Evolutionary conservation across 371 early-diverging fungal species (phyloP).

Genomic region (Mucor piriformis): DNA sequence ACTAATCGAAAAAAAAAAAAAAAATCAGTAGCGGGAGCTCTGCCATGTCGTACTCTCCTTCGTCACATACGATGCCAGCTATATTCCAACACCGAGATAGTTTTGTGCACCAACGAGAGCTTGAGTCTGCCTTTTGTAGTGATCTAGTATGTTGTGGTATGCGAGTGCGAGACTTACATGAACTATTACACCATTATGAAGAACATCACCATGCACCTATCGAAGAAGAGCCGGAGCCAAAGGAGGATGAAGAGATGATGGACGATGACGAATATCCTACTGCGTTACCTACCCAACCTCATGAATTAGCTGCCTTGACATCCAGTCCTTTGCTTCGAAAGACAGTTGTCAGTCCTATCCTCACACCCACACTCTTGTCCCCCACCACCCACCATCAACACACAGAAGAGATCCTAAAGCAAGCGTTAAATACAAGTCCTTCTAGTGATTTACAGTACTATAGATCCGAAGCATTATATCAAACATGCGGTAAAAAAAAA

Average conservation of each 20-base stretch:
- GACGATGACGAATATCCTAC: slow-evolving; percentile 14
- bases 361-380: background rate
- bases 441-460: slow-evolving; percentile 16
- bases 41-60: slow-evolving; percentile 31
- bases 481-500: slow-evolving; percentile 25
- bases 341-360: background rate
- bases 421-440: slow-evolving; percentile 8
- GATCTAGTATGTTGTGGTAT: slow-evolving; percentile 93
- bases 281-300: slow-evolving; percentile 26
- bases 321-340: slow-evolving; percentile 21
- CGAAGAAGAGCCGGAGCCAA: slow-evolving; percentile 59
- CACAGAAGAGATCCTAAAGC: slow-evolving; percentile 26
- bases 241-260: slow-evolving; percentile 28
- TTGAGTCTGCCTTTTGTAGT: slow-evolving; percentile 87
- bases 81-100: slow-evolving; percentile 64
- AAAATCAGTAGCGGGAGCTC: slow-evolving; percentile 12
- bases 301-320: slow-evolving; percentile 24
- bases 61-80: slow-evolving; percentile 31
- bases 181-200: slow-evolving; percentile 92
- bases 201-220: slow-evolving; percentile 86
- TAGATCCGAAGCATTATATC: slow-evolving; percentile 29
- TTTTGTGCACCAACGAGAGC: slow-evolving; percentile 69
- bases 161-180: slow-evolving; percentile 81
- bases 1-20: background rate
- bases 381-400: slow-evolving; percentile 11